Evolutionary conservation across 495 filamentous ascomycete species (phyloP).

Genomic region (Oidiodendron maius): DNA sequence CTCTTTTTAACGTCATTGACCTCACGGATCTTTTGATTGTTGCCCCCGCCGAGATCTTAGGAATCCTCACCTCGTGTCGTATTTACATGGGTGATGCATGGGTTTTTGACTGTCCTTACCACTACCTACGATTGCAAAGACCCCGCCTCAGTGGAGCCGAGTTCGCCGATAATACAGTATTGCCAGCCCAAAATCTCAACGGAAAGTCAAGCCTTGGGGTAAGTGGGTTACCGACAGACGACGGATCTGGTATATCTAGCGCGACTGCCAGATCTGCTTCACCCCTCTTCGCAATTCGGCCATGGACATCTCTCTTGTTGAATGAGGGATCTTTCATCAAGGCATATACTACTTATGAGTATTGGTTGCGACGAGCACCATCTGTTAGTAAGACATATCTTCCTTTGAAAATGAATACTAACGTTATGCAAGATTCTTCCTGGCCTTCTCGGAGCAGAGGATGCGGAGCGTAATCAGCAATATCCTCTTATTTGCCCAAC

Average conservation of each 20-base stretch:
- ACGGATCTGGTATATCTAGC: not conserved
- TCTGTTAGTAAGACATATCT: constrained; percentile 12
- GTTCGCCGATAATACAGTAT: no score
- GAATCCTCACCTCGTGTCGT: constrained; percentile 31
- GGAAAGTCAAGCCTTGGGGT: not conserved
- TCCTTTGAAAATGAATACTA: constrained; percentile 1
- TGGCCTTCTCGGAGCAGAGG: constrained; percentile 14
- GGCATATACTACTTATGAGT: constrained; percentile 21
- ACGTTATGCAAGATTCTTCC: constrained; percentile 13
- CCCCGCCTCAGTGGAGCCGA: no score
- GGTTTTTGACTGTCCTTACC: constrained; percentile 32
- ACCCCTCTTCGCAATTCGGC: constrained; percentile 19
- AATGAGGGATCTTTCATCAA: constrained; percentile 25
- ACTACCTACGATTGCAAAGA: constrained; percentile 33
- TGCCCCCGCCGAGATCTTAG: constrained; percentile 33
- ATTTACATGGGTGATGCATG: constrained; percentile 32
- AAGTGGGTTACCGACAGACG: not conserved
- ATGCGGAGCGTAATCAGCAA: not conserved
- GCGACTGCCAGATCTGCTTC: no score
- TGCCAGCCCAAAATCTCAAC: no score
- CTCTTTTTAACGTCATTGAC: constrained; percentile 34
- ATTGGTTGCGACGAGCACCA: constrained; percentile 15
- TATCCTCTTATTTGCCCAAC: constrained; percentile 19
- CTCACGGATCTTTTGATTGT: constrained; percentile 36
- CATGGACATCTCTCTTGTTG: constrained; percentile 18